Conservation (phyloP, 2,329 filamentous ascomycete genomes). For the Pezicula neosporulosa region DNA sequence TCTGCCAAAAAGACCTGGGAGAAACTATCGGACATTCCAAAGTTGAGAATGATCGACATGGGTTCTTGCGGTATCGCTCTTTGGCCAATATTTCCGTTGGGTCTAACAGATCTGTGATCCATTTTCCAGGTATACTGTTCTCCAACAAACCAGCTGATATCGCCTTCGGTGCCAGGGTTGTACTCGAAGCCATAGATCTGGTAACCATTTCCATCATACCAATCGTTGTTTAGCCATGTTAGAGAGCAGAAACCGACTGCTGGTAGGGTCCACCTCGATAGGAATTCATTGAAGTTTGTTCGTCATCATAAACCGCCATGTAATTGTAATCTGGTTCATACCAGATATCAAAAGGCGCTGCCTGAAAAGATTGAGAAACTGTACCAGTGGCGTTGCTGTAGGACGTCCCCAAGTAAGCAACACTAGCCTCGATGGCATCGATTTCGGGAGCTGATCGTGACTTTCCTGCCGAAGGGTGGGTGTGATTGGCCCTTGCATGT, state of each 20-base stretch:
- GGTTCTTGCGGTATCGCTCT: slow-evolving; percentile 64
- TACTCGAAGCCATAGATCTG: slow-evolving; percentile 64
- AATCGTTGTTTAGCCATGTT: slow-evolving; percentile 60
- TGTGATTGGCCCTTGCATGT: slow-evolving; percentile 63
- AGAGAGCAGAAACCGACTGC: slow-evolving; percentile 59
- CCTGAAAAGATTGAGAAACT: slow-evolving; percentile 64
- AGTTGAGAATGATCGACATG: slow-evolving; percentile 64
- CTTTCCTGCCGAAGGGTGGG: slow-evolving; percentile 62
- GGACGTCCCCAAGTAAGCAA: slow-evolving; percentile 28
- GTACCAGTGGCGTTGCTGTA: slow-evolving; percentile 50
- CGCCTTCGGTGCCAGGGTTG: slow-evolving; percentile 52
- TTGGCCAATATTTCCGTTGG: slow-evolving; percentile 68
- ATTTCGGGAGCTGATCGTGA: slow-evolving; percentile 69
- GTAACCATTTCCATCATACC: slow-evolving; percentile 63
- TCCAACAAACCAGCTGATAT: slow-evolving; percentile 68
- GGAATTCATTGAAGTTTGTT: slow-evolving; percentile 52
- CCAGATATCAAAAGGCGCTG: slow-evolving; percentile 68
- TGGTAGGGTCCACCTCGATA: slow-evolving; percentile 62
- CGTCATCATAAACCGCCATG: slow-evolving; percentile 60
- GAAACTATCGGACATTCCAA: slow-evolving; percentile 68
- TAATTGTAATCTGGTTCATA: slow-evolving; percentile 65
- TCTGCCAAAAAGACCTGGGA: slow-evolving; percentile 56
- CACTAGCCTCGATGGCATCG: slow-evolving; percentile 68
- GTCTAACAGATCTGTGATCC: slow-evolving; percentile 54
- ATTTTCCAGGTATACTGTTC: slow-evolving; percentile 62